A percentile compares a stretch with the other conserved stretches of the same genome.
Conservation (phyloP, 2,329 filamentous ascomycete genomes). For the Nannizzia gypsea region DNA sequence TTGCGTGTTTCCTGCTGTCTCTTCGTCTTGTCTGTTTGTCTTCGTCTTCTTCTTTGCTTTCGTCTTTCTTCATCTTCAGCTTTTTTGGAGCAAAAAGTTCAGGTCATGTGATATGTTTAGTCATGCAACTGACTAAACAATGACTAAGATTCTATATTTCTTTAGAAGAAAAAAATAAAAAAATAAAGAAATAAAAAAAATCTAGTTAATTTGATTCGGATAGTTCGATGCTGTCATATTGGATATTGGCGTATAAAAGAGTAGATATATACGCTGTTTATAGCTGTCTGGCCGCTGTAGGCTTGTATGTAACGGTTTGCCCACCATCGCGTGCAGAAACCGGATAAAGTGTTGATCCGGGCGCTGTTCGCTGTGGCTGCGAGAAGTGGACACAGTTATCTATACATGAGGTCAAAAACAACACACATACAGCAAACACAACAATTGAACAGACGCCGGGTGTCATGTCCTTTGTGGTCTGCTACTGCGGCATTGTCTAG, state of each 20-base stretch:
- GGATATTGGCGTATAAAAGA: not conserved
- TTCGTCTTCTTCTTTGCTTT: not conserved
- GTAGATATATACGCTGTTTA: not conserved
- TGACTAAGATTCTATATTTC: not conserved
- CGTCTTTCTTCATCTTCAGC: not conserved
- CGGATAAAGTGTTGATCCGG: conserved; percentile 8
- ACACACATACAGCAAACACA: not conserved
- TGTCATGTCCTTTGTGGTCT: not conserved
- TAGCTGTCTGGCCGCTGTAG: too few relatives aligned
- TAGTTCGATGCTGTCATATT: too few relatives aligned
- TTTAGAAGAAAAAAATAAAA: not conserved
- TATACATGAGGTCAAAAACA: not conserved
- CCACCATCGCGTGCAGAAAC: not conserved
- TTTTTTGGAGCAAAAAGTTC: not conserved
- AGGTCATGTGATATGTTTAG: not conserved
- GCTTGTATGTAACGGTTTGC: too few relatives aligned
- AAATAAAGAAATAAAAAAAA: too few relatives aligned
- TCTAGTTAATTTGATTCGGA: too few relatives aligned
- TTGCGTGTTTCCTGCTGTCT: not conserved
- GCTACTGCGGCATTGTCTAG: not conserved
- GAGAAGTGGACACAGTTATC: conserved; percentile 6
- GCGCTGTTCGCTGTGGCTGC: not conserved
- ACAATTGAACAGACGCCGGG: not conserved
- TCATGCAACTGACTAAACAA: not conserved
- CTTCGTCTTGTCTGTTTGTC: not conserved